Conservation (phyloP, 371 early-diverging fungal species). For the Capillidium heterosporum region DNA sequence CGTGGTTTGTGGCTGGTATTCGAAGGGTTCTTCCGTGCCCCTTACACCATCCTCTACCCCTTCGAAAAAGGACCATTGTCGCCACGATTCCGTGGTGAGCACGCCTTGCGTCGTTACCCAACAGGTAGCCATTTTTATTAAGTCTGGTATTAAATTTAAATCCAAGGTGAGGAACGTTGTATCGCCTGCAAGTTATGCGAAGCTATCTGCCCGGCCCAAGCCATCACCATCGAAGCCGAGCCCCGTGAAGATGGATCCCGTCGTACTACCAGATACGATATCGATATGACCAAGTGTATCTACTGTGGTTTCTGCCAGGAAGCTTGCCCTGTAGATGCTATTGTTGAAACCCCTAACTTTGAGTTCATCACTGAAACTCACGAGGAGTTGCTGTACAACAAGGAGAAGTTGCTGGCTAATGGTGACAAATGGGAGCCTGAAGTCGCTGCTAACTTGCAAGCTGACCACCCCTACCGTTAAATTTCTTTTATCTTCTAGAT, state of each 20-base stretch:
- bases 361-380: constrained; percentile 94
- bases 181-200: constrained; percentile 97
- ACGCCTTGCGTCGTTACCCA: constrained; percentile 89
- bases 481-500: too few relatives aligned
- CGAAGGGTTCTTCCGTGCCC: constrained; percentile 87
- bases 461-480: constrained; percentile 46
- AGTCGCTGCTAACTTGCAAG: constrained; percentile 50
- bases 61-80: constrained; percentile 87
- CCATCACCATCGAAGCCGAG: constrained; percentile 97
- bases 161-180: constrained; percentile 86
- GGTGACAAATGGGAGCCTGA: constrained; percentile 97
- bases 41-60: constrained; percentile 93
- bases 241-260: constrained; percentile 89
- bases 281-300: constrained; percentile 97
- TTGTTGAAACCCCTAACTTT: constrained; percentile 94
- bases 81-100: constrained; percentile 94
- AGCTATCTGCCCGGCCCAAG: constrained; percentile 95
- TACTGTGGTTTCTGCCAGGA: constrained; percentile 95
- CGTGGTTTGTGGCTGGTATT: constrained; percentile 84
- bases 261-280: constrained; percentile 94
- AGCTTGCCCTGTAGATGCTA: constrained; percentile 92
- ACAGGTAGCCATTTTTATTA: constrained; percentile 35
- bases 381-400: constrained; percentile 91
- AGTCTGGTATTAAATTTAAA: not conserved
- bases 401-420: constrained; percentile 91